Percentiles rank a stretch among this genome's conserved stretches.
Conservation (phyloP, 345 rosid species). For the Camelina laxa region DNA sequence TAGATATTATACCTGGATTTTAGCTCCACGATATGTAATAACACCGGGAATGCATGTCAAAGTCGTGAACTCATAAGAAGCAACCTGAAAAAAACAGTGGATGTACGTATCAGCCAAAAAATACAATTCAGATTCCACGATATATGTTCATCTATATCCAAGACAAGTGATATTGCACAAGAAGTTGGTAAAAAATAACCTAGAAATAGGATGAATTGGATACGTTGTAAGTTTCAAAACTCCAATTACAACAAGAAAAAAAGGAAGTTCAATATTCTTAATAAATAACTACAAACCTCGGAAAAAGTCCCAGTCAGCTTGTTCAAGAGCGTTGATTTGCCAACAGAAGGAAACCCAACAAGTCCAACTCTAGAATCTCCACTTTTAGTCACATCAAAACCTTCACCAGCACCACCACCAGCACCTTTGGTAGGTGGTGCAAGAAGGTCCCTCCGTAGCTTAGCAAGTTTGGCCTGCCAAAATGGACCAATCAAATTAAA, state of each 20-base stretch:
- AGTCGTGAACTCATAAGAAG: slow-evolving; percentile 97
- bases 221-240: slow-evolving; percentile 1
- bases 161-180: background rate
- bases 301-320: slow-evolving; percentile 94
- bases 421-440: slow-evolving; percentile 90
- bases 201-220: background rate
- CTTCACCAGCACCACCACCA: slow-evolving; percentile 88
- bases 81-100: slow-evolving; percentile 62
- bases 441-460: slow-evolving; percentile 90
- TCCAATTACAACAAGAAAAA: slow-evolving; percentile 4
- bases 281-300: slow-evolving; percentile 59
- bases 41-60: slow-evolving; percentile 98
- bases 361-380: slow-evolving; percentile 98
- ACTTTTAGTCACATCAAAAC: slow-evolving; percentile 97
- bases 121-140: slow-evolving; percentile 12
- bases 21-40: slow-evolving; percentile 91
- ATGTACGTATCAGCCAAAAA: slow-evolving; percentile 6
- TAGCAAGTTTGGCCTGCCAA: slow-evolving; percentile 89
- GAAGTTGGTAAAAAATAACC: slow-evolving; percentile 1
- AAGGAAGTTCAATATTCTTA: background rate
- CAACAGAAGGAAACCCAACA: slow-evolving; percentile 96
- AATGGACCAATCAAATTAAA: slow-evolving; percentile 7
- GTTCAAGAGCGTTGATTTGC: slow-evolving; percentile 96
- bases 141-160: slow-evolving; percentile 10
- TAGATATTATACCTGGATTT: slow-evolving; percentile 71